Conservation (phyloP, 129 eudicot species). For the Flaveria brownii region DNA sequence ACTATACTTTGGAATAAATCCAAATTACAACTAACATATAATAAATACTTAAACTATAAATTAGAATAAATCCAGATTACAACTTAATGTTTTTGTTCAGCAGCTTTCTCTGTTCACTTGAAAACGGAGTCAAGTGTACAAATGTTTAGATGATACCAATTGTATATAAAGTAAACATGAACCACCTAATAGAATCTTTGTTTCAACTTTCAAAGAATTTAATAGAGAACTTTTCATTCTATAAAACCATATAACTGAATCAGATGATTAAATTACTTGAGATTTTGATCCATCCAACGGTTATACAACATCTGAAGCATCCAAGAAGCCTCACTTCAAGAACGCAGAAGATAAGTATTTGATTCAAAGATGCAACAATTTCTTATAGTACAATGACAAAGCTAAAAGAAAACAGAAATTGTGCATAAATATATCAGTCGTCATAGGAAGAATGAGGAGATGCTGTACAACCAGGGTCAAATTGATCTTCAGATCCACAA, state of each 20-base stretch:
- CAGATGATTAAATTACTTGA: too few species aligned
- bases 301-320: background rate
- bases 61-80: too few species aligned
- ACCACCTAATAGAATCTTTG: background rate
- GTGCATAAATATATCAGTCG: constrained; percentile 45
- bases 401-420: constrained; percentile 12
- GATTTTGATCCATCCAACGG: background rate
- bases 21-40: too few species aligned
- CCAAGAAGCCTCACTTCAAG: too few species aligned
- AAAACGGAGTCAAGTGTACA: too few species aligned
- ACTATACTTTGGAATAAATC: too few species aligned
- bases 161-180: background rate
- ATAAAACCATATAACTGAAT: too few species aligned
- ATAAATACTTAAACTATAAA: too few species aligned
- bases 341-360: constrained; percentile 8
- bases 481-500: constrained; percentile 99
- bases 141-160: background rate
- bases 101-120: too few species aligned
- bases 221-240: too few species aligned
- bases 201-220: too few species aligned
- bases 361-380: constrained; percentile 1
- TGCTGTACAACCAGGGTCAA: constrained; percentile 91
- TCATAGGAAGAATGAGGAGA: constrained; percentile 93
- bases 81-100: too few species aligned
- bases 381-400: constrained; percentile 3